Conservation (phyloP, 768 basidiomycete species). For the Russula lepida region DNA sequence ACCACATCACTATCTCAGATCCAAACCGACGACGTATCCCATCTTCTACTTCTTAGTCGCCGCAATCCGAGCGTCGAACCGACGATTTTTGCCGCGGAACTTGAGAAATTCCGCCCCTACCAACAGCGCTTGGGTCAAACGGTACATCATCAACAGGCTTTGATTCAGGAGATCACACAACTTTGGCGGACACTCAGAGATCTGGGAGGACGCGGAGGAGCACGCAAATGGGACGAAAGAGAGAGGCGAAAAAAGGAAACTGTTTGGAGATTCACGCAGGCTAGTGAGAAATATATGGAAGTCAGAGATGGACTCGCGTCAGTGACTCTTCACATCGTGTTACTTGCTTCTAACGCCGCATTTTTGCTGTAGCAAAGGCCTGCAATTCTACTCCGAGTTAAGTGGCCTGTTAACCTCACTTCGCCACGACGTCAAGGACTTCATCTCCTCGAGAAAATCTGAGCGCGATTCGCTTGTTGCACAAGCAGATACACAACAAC, state of each 20-base stretch:
- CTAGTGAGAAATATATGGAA: conserved; percentile 80
- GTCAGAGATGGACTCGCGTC: conserved; percentile 77
- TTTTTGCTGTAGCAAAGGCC: conserved; percentile 55
- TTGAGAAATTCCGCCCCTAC: conserved; percentile 93
- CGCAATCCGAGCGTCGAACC: conserved; percentile 78
- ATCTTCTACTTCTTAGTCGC: conserved; percentile 83
- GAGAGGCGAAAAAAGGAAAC: conserved; percentile 74
- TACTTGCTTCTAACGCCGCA: conserved; percentile 14
- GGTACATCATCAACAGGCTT: conserved; percentile 64
- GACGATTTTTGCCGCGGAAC: conserved; percentile 81
- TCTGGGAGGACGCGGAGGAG: conserved; percentile 64
- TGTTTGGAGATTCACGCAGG: conserved; percentile 59
- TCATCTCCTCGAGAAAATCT: conserved; percentile 49
- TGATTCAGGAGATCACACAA: conserved; percentile 65
- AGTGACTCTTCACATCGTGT: conserved; percentile 28
- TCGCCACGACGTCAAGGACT: conserved; percentile 48
- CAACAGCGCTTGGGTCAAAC: conserved; percentile 76
- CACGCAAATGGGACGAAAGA: conserved; percentile 73
- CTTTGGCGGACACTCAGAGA: conserved; percentile 70
- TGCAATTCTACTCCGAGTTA: conserved; percentile 83
- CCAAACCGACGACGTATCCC: conserved; percentile 94
- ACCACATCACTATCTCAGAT: conserved; percentile 41
- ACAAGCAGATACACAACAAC: conserved; percentile 65
- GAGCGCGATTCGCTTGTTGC: conserved; percentile 65
- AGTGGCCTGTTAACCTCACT: conserved; percentile 53